These are phyloP conservation scores for Amanita muscaria DNA, from an alignment of 768 basidiomycete genomes.

Conservation along the genomic window DNA sequence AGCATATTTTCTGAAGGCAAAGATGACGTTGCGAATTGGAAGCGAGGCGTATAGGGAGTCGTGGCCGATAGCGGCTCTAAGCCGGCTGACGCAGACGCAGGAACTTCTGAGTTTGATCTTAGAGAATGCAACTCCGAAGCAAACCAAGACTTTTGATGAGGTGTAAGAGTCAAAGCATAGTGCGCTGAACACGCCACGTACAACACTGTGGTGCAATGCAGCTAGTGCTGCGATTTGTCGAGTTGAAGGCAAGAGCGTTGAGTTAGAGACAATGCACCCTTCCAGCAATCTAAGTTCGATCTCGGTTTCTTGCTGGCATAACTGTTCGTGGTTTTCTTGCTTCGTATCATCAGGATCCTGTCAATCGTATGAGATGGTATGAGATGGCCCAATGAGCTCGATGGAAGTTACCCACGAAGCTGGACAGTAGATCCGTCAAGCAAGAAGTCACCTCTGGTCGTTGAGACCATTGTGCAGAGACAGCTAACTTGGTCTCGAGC, in stretches of 20 bases:
- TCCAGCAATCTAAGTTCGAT: constrained; percentile 64
- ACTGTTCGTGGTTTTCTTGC: constrained; percentile 33
- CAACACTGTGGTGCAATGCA: constrained; percentile 78
- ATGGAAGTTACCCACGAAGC: constrained; percentile 36
- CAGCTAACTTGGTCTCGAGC: constrained; percentile 39
- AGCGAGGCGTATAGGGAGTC: constrained; percentile 37
- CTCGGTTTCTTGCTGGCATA: constrained; percentile 72
- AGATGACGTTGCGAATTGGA: constrained; percentile 31
- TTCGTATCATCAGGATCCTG: neutral
- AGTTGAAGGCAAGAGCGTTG: constrained; percentile 61
- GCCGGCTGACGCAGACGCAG: constrained; percentile 43
- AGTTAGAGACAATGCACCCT: constrained; percentile 41
- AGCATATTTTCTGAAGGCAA: constrained; percentile 41
- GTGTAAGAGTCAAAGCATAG: constrained; percentile 5
- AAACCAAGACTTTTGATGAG: constrained; percentile 71
- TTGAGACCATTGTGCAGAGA: constrained; percentile 81
- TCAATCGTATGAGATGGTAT: neutral
- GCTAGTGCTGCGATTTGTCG: constrained; percentile 71
- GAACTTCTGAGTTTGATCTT: constrained; percentile 54
- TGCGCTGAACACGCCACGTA: constrained; percentile 29
- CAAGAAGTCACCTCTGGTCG: constrained; percentile 68
- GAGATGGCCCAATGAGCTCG: neutral
- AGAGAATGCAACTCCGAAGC: constrained; percentile 59
- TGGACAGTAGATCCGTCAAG: constrained; percentile 52
- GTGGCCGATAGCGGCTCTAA: constrained; percentile 42